Evolutionary conservation across 2,329 filamentous ascomycete genomes (phyloP).

Genomic region (Talaromyces sp.): DNA sequence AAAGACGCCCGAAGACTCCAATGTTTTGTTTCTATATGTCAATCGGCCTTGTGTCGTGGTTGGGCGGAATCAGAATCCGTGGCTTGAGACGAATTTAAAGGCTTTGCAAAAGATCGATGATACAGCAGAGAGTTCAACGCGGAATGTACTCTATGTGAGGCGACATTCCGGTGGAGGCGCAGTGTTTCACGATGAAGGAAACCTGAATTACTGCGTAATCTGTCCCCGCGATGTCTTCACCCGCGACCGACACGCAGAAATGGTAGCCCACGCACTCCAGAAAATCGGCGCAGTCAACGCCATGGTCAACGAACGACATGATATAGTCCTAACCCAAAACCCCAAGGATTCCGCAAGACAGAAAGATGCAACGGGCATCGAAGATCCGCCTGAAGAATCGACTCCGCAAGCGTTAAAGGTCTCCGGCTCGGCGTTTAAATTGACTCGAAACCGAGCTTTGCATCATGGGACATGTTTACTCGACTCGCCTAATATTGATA

Average conservation of each 20-base stretch:
- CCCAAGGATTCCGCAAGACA: conserved; percentile 14
- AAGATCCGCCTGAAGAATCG: conserved; percentile 40
- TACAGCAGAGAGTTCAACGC: conserved; percentile 23
- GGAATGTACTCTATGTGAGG: conserved; percentile 66
- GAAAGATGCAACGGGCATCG: conserved; percentile 45
- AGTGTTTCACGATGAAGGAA: conserved; percentile 90
- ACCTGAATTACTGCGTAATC: conserved; percentile 93
- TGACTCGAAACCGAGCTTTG: conserved; percentile 75
- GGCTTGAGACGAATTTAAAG: conserved; percentile 80
- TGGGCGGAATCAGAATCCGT: conserved; percentile 96
- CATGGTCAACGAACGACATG: conserved; percentile 84
- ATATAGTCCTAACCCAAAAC: conserved; percentile 68
- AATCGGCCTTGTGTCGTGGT: conserved; percentile 87
- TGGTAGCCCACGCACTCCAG: conserved; percentile 82
- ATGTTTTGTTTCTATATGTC: conserved; percentile 80
- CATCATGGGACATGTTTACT: conserved; percentile 93
- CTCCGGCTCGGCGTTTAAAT: conserved; percentile 91
- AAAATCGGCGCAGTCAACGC: conserved; percentile 50
- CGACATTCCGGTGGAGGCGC: conserved; percentile 85
- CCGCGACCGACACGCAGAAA: conserved; percentile 81
- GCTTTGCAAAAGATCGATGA: conserved; percentile 52
- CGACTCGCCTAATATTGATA: conserved; percentile 68
- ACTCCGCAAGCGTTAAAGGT: conserved; percentile 64
- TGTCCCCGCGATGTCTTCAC: conserved; percentile 75
- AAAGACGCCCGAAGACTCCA: conserved; percentile 68